Evolutionary conservation across 2,329 filamentous ascomycete genomes (phyloP).

Genomic region (Fusarium circinatum): DNA sequence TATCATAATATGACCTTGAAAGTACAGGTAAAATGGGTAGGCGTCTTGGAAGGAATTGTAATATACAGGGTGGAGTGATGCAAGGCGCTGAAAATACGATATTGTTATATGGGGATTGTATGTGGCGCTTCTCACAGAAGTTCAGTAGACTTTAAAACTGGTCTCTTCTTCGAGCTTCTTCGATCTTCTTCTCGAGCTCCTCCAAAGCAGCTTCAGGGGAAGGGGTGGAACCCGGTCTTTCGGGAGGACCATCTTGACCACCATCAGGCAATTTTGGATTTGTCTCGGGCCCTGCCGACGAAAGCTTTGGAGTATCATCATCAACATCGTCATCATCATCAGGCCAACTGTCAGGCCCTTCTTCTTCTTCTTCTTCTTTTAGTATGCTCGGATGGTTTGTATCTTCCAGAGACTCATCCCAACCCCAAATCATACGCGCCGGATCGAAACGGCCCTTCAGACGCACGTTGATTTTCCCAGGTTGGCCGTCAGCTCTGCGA

Average conservation of each 20-base stretch:
- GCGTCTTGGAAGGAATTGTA: conserved; percentile 2
- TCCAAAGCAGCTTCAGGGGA: neutral
- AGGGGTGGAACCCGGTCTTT: neutral
- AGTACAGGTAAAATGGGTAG: neutral
- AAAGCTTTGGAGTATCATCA: neutral
- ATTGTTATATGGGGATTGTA: neutral
- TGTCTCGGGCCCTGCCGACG: neutral
- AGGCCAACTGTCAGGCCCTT: conserved; percentile 7
- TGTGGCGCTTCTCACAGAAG: neutral
- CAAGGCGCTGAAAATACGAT: neutral
- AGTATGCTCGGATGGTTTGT: neutral
- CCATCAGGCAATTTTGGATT: neutral
- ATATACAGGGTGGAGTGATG: conserved; percentile 22
- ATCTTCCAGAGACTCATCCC: conserved; percentile 6
- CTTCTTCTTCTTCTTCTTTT: neutral
- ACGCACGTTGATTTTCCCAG: conserved; percentile 35
- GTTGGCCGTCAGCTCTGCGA: conserved; percentile 25
- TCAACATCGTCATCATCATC: neutral
- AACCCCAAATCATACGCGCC: conserved; percentile 31
- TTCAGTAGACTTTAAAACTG: neutral
- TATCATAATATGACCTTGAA: neutral
- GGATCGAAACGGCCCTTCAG: conserved; percentile 40
- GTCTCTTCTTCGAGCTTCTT: neutral
- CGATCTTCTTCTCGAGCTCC: neutral
- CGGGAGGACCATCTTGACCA: neutral